Evolutionary conservation across 768 basidiomycete species (phyloP), one percentile per base, ranked within the genome.

Genomic region (Tricholomella constricta): DNA sequence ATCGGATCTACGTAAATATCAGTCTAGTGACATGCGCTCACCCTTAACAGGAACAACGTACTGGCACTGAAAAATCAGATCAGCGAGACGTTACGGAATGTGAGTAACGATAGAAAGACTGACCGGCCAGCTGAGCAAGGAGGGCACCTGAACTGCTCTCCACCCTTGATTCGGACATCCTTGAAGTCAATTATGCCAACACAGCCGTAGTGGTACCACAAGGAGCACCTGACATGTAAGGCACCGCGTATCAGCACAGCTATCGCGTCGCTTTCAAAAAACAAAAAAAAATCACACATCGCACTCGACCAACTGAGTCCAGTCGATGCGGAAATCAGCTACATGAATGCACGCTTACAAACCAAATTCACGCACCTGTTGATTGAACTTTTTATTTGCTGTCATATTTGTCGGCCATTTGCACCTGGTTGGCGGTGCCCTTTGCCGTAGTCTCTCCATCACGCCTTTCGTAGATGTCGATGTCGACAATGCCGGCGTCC

Each of bases 161-260:
- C 56, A 6, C 57, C 57, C 32, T 67, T 63, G 25, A 78, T 51
- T n/a, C 78, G 68, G 1, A 61, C 49, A 54, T 83, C 80, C 0
- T 59, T 64, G 2, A 63, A 38, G 11, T 43, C 49, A 11, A 15
- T 42, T 34, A 82, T 64, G 14, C 74, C 80, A 23, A 75, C 73
- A 52, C 81, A 83, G 6, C 77, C 81, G 49, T 75, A 78, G 48
- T 83, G 81, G 50, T 78, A 82, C 81, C 81, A 80, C 49, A 56
- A 42, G 2, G 69, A 63, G 48, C 78, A 80, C 5, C 78, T 79
- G 26, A 25, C 3, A 25, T 12, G 42, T 12, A 6, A 20, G 32
- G 29, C 6, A 31, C 29, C 37, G 36, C 22, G 12, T 42, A 23
- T 27, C 40, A 37, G 29, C 12, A 54, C 55, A 6, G 40, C n/a